Evolutionary conservation across 192 early-diverging fungal species (phyloP).

Genomic region (Coemansia sp.): DNA sequence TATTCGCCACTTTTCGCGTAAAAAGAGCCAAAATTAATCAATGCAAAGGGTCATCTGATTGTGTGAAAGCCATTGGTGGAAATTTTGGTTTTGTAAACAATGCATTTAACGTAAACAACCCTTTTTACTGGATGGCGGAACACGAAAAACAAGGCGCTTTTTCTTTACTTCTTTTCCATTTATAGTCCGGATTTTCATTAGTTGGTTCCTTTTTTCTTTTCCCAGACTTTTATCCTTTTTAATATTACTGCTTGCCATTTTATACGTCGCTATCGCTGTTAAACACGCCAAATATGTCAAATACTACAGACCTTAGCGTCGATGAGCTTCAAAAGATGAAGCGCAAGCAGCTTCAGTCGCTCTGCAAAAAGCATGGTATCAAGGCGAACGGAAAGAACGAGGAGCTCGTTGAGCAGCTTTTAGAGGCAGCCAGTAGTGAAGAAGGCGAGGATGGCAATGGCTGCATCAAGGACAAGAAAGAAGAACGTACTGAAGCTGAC

Average conservation of each 20-base stretch:
- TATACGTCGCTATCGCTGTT: neutral
- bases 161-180: constrained; percentile 4
- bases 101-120: constrained; percentile 4
- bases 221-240: neutral
- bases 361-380: constrained; percentile 51
- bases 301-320: constrained; percentile 16
- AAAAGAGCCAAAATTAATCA: too few species aligned
- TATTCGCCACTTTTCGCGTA: too few species aligned
- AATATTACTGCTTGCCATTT: neutral
- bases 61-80: neutral
- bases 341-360: constrained; percentile 47
- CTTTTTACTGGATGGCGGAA: neutral
- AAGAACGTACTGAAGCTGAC: constrained; percentile 8
- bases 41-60: neutral
- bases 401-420: constrained; percentile 38
- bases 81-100: constrained; percentile 13
- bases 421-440: constrained; percentile 1
- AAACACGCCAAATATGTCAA: constrained; percentile 8
- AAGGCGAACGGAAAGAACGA: constrained; percentile 50
- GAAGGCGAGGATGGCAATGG: neutral
- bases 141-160: neutral
- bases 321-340: constrained; percentile 38
- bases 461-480: neutral
- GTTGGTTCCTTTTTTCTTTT: neutral
- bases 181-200: neutral